Conservation (phyloP, 257 asterid species). For the Solanum piurae region DNA sequence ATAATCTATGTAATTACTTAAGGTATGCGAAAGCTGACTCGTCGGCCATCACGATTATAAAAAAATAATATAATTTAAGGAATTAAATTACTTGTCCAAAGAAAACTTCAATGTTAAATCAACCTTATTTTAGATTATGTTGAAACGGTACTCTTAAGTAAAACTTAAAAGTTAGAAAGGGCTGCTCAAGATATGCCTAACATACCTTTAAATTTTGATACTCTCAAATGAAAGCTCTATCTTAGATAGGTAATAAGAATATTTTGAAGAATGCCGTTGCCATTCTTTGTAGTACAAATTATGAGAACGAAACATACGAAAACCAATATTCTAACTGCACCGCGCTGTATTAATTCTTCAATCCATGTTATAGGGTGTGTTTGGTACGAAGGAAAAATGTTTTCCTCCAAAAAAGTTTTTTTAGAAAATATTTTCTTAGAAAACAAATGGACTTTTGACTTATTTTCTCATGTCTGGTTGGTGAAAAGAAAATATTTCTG, state of each 20-base stretch:
- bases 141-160: neutral
- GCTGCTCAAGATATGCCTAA: neutral
- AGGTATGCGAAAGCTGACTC: neutral
- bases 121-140: neutral
- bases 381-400: neutral
- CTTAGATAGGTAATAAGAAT: neutral
- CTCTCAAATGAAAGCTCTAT: neutral
- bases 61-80: neutral
- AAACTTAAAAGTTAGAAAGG: neutral
- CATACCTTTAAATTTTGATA: neutral
- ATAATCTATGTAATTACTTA: neutral
- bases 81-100: neutral
- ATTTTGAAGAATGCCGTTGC: neutral
- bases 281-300: neutral
- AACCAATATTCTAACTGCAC: neutral
- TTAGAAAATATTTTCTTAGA: neutral
- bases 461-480: neutral
- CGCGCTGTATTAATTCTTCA: neutral
- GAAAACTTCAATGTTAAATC: neutral
- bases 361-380: neutral
- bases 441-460: neutral
- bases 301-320: neutral
- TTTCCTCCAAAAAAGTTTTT: no score
- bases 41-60: neutral
- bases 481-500: neutral